Percentiles rank a stretch among this genome's conserved stretches.
Evolutionary conservation across 495 filamentous ascomycete genomes (phyloP).

Genomic region (Penicillium angulare): DNA sequence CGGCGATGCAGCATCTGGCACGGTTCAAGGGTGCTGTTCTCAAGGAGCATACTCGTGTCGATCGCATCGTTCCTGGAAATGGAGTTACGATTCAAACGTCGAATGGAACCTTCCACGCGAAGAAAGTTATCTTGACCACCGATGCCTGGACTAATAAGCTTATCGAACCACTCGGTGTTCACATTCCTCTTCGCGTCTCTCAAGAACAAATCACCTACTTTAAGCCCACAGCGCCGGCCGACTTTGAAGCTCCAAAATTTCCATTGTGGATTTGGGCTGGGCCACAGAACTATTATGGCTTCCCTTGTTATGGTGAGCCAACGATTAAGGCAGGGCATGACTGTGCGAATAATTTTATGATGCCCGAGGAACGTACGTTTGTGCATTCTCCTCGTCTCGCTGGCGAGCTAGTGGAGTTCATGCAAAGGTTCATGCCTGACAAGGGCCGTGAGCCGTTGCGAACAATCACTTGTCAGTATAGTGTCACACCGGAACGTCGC

Average conservation of each 20-base stretch:
- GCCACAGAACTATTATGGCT: conserved; percentile 23
- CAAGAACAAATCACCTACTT: conserved; percentile 34
- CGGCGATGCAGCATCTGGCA: conserved; percentile 21
- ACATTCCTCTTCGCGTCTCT: conserved; percentile 27
- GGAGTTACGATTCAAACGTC: conserved; percentile 24
- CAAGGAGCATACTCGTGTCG: conserved; percentile 25
- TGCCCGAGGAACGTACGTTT: conserved; percentile 27
- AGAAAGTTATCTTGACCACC: conserved; percentile 25
- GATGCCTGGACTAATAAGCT: conserved; percentile 32
- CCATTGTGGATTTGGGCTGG: conserved; percentile 31
- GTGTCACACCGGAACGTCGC: conserved; percentile 27
- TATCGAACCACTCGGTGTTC: conserved; percentile 19
- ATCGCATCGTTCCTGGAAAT: conserved; percentile 18
- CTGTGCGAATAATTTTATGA: conserved; percentile 28
- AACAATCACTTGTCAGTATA: conserved; percentile 31
- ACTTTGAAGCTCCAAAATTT: conserved; percentile 16
- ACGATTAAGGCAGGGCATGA: conserved; percentile 31
- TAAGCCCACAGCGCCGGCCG: conserved; percentile 18
- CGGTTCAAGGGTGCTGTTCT: conserved; percentile 19
- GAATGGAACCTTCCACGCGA: conserved; percentile 19
- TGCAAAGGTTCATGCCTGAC: conserved; percentile 23
- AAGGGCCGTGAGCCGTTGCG: conserved; percentile 23
- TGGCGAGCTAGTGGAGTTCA: conserved; percentile 17
- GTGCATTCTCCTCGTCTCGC: conserved; percentile 23
- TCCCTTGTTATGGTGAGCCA: conserved; percentile 28